Evolutionary conservation across 2,329 filamentous ascomycete species (phyloP).

Genomic region (Akanthomyces uredinophilus): DNA sequence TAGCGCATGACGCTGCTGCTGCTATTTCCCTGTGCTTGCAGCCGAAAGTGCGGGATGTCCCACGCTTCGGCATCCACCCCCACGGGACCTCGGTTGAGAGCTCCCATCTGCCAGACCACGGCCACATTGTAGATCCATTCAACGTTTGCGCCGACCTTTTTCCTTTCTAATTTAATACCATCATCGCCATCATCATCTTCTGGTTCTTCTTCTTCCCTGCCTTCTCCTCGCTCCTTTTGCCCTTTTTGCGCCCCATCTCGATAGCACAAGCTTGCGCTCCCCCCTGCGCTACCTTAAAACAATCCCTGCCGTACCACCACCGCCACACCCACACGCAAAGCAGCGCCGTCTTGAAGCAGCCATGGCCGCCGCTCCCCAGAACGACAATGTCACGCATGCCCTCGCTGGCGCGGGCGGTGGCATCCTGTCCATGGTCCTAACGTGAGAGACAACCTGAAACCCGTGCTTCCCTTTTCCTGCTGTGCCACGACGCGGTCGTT

Average conservation of each 20-base stretch:
- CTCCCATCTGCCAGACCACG: constrained; percentile 1
- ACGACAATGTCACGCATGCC: constrained; percentile 95
- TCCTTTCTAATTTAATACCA: background rate
- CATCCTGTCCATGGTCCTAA: constrained; percentile 91
- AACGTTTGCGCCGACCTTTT: background rate
- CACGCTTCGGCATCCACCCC: constrained; percentile 11
- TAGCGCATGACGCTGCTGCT: background rate
- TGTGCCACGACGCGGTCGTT: too few relatives aligned
- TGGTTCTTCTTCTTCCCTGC: background rate
- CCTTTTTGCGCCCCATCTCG: background rate
- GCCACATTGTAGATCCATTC: background rate
- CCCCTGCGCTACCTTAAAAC: background rate
- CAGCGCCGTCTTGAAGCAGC: background rate
- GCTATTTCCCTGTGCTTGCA: background rate
- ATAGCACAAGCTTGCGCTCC: background rate
- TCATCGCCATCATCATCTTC: background rate
- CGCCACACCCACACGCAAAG: background rate
- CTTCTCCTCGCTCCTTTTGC: background rate
- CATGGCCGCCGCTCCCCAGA: constrained; percentile 62
- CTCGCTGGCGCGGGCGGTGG: constrained; percentile 90
- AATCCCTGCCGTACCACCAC: background rate
- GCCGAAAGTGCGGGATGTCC: background rate
- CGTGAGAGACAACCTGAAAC: constrained; percentile 46
- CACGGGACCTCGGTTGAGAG: constrained; percentile 17
- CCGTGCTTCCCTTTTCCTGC: too few relatives aligned